Percentiles rank a stretch among this genome's conserved stretches.
phyloP scores from a whole-genome alignment of 148 eudicot genomes.

The Chenopodium formosanum region DNA sequence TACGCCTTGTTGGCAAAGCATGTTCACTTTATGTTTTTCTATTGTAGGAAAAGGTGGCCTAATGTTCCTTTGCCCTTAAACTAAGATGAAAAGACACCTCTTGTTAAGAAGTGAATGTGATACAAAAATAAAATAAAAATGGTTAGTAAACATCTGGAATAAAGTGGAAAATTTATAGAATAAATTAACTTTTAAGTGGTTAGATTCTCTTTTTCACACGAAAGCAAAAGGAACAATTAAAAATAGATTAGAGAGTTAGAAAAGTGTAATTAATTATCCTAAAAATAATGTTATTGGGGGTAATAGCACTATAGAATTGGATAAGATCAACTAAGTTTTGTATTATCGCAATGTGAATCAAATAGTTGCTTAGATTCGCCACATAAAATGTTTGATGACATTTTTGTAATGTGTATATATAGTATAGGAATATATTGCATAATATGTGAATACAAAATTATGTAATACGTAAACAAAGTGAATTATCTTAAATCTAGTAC shows the following conservation, averaged over 20 bases:
- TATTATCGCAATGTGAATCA: constrained; percentile 9
- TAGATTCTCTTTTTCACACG: constrained; percentile 18
- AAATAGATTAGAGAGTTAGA: not conserved
- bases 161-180: constrained; percentile 10
- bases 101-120: not conserved
- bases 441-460: too few relatives aligned
- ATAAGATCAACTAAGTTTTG: constrained; percentile 21
- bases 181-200: constrained; percentile 24
- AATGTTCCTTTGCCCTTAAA: constrained; percentile 31
- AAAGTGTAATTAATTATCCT: not conserved
- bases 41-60: constrained; percentile 13
- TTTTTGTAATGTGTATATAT: too few relatives aligned
- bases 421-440: too few relatives aligned
- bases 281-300: not conserved
- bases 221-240: constrained; percentile 2
- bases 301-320: constrained; percentile 14
- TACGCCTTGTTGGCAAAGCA: constrained; percentile 28
- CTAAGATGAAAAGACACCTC: constrained; percentile 26
- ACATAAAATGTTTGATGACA: constrained; percentile 22
- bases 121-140: not conserved
- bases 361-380: constrained; percentile 23
- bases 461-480: not conserved
- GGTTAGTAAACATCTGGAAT: not conserved
- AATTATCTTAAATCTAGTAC: not conserved
- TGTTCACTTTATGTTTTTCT: constrained; percentile 18